Percentiles rank a stretch among this genome's conserved stretches.
phyloP scores from a whole-genome alignment of 345 rosid species.

The Gossypium australe region DNA sequence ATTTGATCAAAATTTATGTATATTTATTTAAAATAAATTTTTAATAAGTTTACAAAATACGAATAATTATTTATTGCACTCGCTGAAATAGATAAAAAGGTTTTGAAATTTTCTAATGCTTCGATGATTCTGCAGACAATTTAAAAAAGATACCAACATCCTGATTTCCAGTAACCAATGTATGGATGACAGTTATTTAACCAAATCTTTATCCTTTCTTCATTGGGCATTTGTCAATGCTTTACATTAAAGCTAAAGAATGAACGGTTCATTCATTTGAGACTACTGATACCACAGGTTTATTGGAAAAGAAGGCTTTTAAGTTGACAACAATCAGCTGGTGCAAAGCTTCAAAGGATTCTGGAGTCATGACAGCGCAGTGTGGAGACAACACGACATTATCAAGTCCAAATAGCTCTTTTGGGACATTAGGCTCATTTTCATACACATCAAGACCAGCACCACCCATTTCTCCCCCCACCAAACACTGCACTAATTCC shows the following conservation, averaged over 20 bases:
- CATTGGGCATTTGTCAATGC: background rate
- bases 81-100: no score
- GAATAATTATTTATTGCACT: no score
- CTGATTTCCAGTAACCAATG: no score
- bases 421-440: slow-evolving; percentile 58
- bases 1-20: no score
- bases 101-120: no score
- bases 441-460: slow-evolving; percentile 83
- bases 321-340: slow-evolving; percentile 45
- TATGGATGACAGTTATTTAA: no score
- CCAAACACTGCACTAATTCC: slow-evolving; percentile 55
- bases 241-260: background rate
- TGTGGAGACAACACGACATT: slow-evolving; percentile 79
- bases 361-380: slow-evolving; percentile 42
- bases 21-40: no score
- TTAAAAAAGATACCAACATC: no score
- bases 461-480: slow-evolving; percentile 57
- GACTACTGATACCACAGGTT: slow-evolving; percentile 34
- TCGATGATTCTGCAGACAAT: no score
- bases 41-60: no score
- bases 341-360: slow-evolving; percentile 32
- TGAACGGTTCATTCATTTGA: background rate
- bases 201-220: background rate
- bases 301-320: slow-evolving; percentile 56
- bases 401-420: slow-evolving; percentile 44